Evolutionary conservation across 2,329 filamentous ascomycete species (phyloP), one percentile per base, ranked within the genome.

Genomic region (Penicillium rolfsii): DNA sequence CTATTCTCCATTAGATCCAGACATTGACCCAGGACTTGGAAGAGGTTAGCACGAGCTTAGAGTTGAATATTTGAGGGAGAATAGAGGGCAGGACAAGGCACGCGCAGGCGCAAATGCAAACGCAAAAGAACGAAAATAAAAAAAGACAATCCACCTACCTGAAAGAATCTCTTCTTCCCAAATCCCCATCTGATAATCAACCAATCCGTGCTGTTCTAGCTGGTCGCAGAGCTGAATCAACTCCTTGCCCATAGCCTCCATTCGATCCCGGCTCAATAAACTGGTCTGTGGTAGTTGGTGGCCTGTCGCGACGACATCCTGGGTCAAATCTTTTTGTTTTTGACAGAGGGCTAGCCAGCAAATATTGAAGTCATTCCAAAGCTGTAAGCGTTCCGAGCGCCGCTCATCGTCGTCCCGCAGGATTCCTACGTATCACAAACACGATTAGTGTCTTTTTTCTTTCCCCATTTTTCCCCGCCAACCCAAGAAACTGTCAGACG

Each of bases 111-210:
- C 22, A 11, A 5, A 5, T 14, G 30, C 16, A 8, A 28, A 28
- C 9, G 8, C 45, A 48, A 48, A 30, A 28, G 5, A 6, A 35
- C 12, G 16, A 35, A 6, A 50, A 35, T n/a, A 35, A 22, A 6
- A 12, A 33, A 19, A 41, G 19, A 19, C 7, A 12, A 52, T 24
- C 9, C 36, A 83, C 91, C 78, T 82, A 97, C 93, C 84, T 60
- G 86, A 85, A 68, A 95, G 86, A 69, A 98, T 97, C 72, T 91
- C 88, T 73, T 98, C 93, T 77, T 98, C 95, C 86, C 92, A 96
- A 28, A 98, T 91, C 8, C 95, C 95, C 80, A 97, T 96, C 72
- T 98, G 90, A 75, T 98, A 99, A 79, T 99, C 95, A 11, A 99
- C 92, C 52, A 99, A 81, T n/a, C 95, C 95, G 73, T 96, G 89